Percentiles rank a stretch among this genome's conserved stretches.
These are phyloP conservation scores for Evernia prunastri DNA, from an alignment of 495 filamentous ascomycete species.

Conservation along the genomic window DNA sequence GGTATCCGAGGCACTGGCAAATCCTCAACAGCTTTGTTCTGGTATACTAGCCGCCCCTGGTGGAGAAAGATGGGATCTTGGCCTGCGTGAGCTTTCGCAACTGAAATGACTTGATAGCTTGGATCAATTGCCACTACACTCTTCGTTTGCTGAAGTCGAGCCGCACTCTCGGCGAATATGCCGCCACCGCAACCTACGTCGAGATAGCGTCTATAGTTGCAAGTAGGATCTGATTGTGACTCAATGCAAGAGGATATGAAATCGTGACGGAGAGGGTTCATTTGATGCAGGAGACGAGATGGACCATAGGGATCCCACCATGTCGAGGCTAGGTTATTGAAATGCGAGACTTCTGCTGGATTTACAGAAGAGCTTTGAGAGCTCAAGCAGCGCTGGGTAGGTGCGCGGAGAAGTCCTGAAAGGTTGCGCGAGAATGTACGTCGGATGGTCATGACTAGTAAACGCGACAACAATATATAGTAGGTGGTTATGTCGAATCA, in stretches of 20 bases:
- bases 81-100: conserved; percentile 68
- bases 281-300: conserved; percentile 86
- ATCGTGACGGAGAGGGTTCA: conserved; percentile 94
- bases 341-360: conserved; percentile 82
- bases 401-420: conserved; percentile 5
- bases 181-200: conserved; percentile 95
- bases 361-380: conserved; percentile 64
- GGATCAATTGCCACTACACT: conserved; percentile 83
- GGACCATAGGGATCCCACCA: conserved; percentile 98
- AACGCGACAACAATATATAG: too few species aligned
- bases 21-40: conserved; percentile 64
- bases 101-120: conserved; percentile 64
- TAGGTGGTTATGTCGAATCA: neutral
- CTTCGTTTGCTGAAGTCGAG: conserved; percentile 57
- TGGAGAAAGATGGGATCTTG: conserved; percentile 55
- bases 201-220: conserved; percentile 55
- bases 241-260: conserved; percentile 72
- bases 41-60: conserved; percentile 57
- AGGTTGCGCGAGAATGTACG: conserved; percentile 10
- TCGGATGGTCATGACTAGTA: conserved; percentile 6
- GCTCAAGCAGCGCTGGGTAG: conserved; percentile 12
- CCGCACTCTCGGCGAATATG: conserved; percentile 90
- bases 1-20: conserved; percentile 41
- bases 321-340: conserved; percentile 81
- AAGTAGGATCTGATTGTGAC: conserved; percentile 27